Evolutionary conservation across 2,329 filamentous ascomycete species (phyloP).

Genomic region (Cadophora sp.): DNA sequence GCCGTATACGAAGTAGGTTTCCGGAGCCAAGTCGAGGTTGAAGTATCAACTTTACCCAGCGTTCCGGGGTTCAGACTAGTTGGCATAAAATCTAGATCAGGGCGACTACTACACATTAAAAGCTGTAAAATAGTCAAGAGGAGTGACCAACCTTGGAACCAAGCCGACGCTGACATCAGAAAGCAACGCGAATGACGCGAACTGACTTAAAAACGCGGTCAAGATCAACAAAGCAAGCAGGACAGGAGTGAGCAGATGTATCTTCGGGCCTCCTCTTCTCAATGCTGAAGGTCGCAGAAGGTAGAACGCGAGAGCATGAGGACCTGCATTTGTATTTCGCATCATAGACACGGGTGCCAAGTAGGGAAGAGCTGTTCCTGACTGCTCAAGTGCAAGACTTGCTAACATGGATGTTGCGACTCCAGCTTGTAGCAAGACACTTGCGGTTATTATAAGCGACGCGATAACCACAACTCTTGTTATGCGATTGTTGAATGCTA

Average conservation of each 20-base stretch:
- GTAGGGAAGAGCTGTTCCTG: not conserved
- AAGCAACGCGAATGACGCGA: not conserved
- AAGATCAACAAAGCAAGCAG: not conserved
- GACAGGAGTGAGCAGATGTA: not conserved
- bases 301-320: slow-evolving; percentile 3
- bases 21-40: not conserved
- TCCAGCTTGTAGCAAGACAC: not conserved
- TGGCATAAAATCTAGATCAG: not conserved
- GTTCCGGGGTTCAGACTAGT: not conserved
- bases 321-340: not conserved
- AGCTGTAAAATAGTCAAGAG: not conserved
- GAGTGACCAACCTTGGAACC: not conserved
- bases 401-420: slow-evolving; percentile 13
- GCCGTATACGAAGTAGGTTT: slow-evolving; percentile 1
- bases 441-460: not conserved
- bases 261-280: not conserved
- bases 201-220: not conserved
- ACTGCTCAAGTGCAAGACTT: slow-evolving; percentile 1
- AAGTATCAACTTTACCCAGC: not conserved
- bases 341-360: slow-evolving; percentile 6
- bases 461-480: not conserved
- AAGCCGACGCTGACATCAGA: not conserved
- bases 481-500: not conserved
- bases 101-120: not conserved
- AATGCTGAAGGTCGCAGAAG: not conserved